Evolutionary conservation across 768 basidiomycete species (phyloP).

Genomic region (Lanmaoa rubissima): DNA sequence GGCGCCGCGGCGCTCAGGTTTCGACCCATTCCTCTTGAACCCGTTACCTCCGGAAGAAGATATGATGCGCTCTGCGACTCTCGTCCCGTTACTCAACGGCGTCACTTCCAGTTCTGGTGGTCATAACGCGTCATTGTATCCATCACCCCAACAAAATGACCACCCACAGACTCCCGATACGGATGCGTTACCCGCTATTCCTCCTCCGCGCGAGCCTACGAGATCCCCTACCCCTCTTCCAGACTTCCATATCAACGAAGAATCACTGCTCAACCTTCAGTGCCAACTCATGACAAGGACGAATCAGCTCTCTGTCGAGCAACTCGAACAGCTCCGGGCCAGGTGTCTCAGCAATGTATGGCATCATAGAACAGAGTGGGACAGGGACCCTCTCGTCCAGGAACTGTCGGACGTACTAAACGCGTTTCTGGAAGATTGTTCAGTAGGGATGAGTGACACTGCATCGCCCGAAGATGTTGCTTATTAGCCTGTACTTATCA

Average conservation of each 20-base stretch:
- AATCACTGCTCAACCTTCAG: conserved; percentile 47
- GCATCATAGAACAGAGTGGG: conserved; percentile 80
- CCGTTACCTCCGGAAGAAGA: conserved; percentile 40
- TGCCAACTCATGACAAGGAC: conserved; percentile 54
- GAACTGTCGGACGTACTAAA: conserved; percentile 57
- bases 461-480: neutral
- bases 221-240: conserved; percentile 71
- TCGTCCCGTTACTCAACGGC: conserved; percentile 30
- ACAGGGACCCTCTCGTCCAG: conserved; percentile 62
- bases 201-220: conserved; percentile 42
- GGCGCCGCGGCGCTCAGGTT: conserved; percentile 39
- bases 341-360: conserved; percentile 79
- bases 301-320: conserved; percentile 67
- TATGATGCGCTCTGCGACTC: conserved; percentile 18
- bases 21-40: conserved; percentile 54
- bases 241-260: conserved; percentile 67
- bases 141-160: conserved; percentile 13
- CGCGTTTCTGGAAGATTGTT: conserved; percentile 68
- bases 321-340: conserved; percentile 92
- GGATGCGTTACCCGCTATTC: conserved; percentile 21
- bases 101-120: neutral
- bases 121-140: neutral
- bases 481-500: conserved; percentile 1
- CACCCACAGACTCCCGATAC: conserved; percentile 13
- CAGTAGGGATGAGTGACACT: conserved; percentile 18